Percentiles rank a stretch among this genome's conserved stretches.
These are phyloP conservation scores for Boletus sp. DNA, from an alignment of 768 basidiomycete species.

Conservation along the genomic window DNA sequence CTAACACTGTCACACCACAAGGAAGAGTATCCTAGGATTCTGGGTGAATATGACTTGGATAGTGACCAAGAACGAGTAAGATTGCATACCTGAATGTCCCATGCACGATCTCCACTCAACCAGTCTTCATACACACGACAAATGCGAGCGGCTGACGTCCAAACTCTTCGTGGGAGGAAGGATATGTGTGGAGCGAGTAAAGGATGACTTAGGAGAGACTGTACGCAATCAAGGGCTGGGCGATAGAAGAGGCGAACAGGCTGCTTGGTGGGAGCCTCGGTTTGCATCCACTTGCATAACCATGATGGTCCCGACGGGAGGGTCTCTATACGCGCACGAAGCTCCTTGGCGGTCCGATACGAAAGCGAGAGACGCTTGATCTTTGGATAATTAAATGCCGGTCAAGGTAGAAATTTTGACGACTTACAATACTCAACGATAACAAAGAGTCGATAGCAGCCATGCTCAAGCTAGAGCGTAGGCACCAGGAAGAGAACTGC, in stretches of 20 bases:
- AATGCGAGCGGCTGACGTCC: constrained; percentile 3
- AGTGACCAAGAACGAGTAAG: background rate
- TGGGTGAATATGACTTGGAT: background rate
- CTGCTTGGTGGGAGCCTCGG: constrained; percentile 22
- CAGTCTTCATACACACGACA: constrained; percentile 13
- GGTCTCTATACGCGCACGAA: background rate
- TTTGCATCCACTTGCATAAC: background rate
- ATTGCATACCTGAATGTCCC: constrained; percentile 24
- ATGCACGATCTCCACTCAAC: constrained; percentile 15
- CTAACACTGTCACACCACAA: background rate
- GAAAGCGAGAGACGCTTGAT: background rate
- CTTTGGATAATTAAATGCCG: background rate
- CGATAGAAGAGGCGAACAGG: constrained; percentile 29
- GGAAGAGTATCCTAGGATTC: background rate
- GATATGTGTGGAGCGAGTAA: constrained; percentile 25
- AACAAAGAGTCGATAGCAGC: background rate
- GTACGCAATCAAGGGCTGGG: constrained; percentile 28
- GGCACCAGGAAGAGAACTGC: background rate
- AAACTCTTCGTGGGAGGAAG: constrained; percentile 19
- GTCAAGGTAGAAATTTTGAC: background rate
- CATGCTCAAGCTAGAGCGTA: background rate
- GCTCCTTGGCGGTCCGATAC: background rate
- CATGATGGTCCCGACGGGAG: background rate
- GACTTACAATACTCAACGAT: background rate
- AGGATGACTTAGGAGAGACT: constrained; percentile 26